Conservation (phyloP, 768 basidiomycete species). For the Gloeopeniophorella convolvens region DNA sequence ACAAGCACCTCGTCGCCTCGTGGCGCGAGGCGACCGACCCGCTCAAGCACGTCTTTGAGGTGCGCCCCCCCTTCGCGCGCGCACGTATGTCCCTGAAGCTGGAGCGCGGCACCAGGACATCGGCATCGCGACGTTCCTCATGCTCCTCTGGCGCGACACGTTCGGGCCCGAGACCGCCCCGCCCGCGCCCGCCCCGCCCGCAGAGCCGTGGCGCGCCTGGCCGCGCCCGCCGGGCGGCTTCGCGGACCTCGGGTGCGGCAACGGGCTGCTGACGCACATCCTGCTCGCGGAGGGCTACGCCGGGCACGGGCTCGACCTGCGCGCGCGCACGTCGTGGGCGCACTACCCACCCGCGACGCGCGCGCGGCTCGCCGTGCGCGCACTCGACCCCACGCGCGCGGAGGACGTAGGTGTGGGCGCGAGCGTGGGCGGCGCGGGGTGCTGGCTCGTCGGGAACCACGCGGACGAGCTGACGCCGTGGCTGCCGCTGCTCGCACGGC, state of each 20-base stretch:
- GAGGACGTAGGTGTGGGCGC: constrained; percentile 23
- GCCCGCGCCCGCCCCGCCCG: neutral
- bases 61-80: constrained; percentile 24
- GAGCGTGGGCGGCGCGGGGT: constrained; percentile 36
- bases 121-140: constrained; percentile 88
- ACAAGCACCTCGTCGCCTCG: constrained; percentile 64
- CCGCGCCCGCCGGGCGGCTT: constrained; percentile 80
- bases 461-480: constrained; percentile 96
- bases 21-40: constrained; percentile 87
- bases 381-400: constrained; percentile 74
- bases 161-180: constrained; percentile 31
- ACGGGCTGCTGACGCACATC: constrained; percentile 88
- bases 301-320: constrained; percentile 82
- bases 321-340: constrained; percentile 78
- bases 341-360: constrained; percentile 65
- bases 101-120: constrained; percentile 57
- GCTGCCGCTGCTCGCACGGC: constrained; percentile 75
- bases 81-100: neutral
- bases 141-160: constrained; percentile 82
- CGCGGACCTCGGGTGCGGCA: constrained; percentile 91
- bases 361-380: constrained; percentile 52
- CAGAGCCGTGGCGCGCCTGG: constrained; percentile 63
- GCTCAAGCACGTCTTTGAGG: constrained; percentile 87
- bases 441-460: constrained; percentile 91
- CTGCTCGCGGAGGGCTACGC: constrained; percentile 75